phyloP scores from a whole-genome alignment of 345 rosid genomes.

The Chamaenerion angustifolium region DNA sequence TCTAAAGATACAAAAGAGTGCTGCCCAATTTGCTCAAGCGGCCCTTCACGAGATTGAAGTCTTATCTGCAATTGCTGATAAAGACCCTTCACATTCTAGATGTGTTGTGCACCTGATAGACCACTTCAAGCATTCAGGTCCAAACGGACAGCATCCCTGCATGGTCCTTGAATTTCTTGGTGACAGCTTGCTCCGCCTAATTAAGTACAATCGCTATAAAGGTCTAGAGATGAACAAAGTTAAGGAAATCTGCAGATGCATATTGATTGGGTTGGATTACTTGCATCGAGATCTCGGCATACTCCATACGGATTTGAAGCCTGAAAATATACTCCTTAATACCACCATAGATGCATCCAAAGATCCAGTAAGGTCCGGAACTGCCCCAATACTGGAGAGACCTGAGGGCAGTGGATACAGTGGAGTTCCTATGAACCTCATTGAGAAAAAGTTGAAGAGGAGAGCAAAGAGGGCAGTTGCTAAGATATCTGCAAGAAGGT shows the following conservation, averaged over 20 bases:
- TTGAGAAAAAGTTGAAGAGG: slow-evolving; percentile 84
- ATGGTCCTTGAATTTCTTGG: slow-evolving; percentile 99
- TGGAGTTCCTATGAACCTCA: slow-evolving; percentile 53
- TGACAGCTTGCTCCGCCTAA: slow-evolving; percentile 76
- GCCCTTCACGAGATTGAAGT: slow-evolving; percentile 91
- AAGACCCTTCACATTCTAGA: slow-evolving; percentile 51
- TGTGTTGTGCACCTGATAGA: slow-evolving; percentile 71
- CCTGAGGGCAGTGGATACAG: slow-evolving; percentile 67
- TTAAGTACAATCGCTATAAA: slow-evolving; percentile 66
- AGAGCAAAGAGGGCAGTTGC: slow-evolving; percentile 90
- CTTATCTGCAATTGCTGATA: slow-evolving; percentile 53
- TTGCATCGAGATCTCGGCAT: slow-evolving; percentile 80
- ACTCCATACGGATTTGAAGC: slow-evolving; percentile 82
- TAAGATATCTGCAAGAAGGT: slow-evolving; percentile 63
- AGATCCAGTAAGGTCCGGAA: slow-evolving; percentile 67
- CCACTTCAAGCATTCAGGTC: slow-evolving; percentile 82
- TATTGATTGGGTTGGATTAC: slow-evolving; percentile 72
- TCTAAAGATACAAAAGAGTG: slow-evolving; percentile 96
- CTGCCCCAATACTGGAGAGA: slow-evolving; percentile 62
- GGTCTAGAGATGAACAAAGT: slow-evolving; percentile 64
- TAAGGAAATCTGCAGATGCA: slow-evolving; percentile 82
- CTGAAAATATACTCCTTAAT: slow-evolving; percentile 82
- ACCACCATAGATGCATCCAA: slow-evolving; percentile 85
- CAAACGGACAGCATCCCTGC: slow-evolving; percentile 90
- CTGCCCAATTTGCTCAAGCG: slow-evolving; percentile 90